These are phyloP conservation scores for Penicillium italicum DNA, from an alignment of 2,329 filamentous ascomycete species.

Conservation along the genomic window DNA sequence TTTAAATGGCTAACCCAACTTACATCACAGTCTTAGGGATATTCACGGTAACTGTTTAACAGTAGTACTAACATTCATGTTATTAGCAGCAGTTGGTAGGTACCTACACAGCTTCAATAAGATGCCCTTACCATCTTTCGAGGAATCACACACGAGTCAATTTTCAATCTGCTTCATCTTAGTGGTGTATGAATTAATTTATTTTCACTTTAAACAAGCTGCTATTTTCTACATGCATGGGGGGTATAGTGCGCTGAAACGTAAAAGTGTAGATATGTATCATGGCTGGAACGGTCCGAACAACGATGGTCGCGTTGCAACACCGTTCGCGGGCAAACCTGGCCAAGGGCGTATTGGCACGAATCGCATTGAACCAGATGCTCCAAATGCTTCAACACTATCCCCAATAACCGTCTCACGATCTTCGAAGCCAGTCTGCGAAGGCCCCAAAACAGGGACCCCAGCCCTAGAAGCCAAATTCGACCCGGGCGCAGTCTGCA, in stretches of 20 bases:
- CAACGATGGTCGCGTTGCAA: background rate
- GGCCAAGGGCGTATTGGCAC: background rate
- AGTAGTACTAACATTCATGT: background rate
- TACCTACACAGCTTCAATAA: background rate
- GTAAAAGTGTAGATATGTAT: background rate
- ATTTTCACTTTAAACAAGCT: background rate
- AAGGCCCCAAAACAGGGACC: background rate
- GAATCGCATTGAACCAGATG: background rate
- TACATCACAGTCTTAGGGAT: background rate
- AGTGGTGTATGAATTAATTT: background rate
- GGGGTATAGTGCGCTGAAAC: background rate
- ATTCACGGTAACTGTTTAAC: too few relatives aligned
- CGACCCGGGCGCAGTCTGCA: background rate
- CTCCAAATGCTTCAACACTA: background rate
- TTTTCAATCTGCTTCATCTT: background rate
- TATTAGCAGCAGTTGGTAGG: background rate
- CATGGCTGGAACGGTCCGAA: constrained; percentile 1
- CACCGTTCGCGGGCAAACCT: background rate
- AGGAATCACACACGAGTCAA: background rate
- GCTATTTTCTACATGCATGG: background rate
- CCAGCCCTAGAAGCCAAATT: background rate
- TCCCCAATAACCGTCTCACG: background rate
- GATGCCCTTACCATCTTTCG: background rate
- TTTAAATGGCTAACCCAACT: background rate
- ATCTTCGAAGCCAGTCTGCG: background rate